phyloP scores from a whole-genome alignment of 192 early-diverging fungal species.

The Umbelopsis ramanniana region DNA sequence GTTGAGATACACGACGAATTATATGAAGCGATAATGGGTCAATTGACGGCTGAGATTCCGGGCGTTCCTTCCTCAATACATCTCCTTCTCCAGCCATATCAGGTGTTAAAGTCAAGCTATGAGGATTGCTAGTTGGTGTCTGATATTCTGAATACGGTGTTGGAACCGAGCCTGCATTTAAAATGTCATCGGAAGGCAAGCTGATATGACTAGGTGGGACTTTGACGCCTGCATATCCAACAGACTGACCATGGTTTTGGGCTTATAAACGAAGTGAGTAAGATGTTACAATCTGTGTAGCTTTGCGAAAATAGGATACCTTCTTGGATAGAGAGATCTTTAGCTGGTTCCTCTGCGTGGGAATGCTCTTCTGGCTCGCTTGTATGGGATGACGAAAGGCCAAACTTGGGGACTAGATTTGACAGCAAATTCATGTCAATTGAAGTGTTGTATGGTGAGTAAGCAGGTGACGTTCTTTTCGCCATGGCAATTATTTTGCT shows the following conservation, averaged over 20 bases:
- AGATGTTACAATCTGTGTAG: background rate
- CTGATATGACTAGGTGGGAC: background rate
- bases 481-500: background rate
- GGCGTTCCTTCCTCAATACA: background rate
- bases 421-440: constrained; percentile 14
- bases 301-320: background rate
- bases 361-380: background rate
- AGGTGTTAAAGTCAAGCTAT: background rate
- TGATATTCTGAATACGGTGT: constrained; percentile 11
- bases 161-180: background rate
- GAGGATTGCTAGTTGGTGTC: background rate
- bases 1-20: background rate
- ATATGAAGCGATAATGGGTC: constrained; percentile 10
- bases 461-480: background rate
- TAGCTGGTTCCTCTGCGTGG: background rate
- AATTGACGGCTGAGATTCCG: constrained; percentile 13
- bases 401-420: constrained; percentile 19
- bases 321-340: constrained; percentile 2
- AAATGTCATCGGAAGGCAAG: constrained; percentile 1
- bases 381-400: background rate
- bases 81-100: background rate
- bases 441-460: background rate
- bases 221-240: background rate
- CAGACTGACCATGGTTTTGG: constrained; percentile 6
- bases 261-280: background rate